A percentile compares a stretch with the other conserved stretches of the same genome.
Conservation (phyloP, 129 eudicot genomes). For the Scalesia atractyloides region DNA sequence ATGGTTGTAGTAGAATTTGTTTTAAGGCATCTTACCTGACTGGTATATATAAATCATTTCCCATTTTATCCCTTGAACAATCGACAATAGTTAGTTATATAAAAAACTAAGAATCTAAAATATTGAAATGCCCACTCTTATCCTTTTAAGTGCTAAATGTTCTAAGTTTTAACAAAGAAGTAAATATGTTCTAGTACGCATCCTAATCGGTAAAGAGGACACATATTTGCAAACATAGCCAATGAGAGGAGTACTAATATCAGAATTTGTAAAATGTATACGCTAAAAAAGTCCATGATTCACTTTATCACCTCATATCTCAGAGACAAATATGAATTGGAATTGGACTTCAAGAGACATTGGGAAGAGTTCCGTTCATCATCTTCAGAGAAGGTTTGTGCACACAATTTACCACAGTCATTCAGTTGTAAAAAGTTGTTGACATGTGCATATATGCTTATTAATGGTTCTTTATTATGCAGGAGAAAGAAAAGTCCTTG, state of each 20-base stretch:
- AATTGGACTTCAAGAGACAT: slow-evolving; percentile 90
- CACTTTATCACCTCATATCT: not conserved
- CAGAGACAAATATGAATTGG: slow-evolving; percentile 95
- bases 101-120: not conserved
- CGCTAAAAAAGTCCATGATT: slow-evolving; percentile 9
- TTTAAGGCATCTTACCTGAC: slow-evolving; percentile 7
- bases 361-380: slow-evolving; percentile 99
- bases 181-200: not conserved
- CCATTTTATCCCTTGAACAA: not conserved
- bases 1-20: not conserved
- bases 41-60: slow-evolving; percentile 2
- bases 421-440: slow-evolving; percentile 17
- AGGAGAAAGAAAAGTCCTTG: slow-evolving; percentile 98
- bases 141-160: not conserved
- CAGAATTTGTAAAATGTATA: not conserved
- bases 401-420: not conserved
- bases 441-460: slow-evolving; percentile 12
- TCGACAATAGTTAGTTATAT: not conserved
- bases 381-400: slow-evolving; percentile 77
- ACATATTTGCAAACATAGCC: not conserved
- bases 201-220: not conserved
- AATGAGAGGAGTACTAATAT: slow-evolving; percentile 2
- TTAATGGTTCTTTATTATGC: slow-evolving; percentile 37
- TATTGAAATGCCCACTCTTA: not conserved
- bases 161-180: slow-evolving; percentile 10